Percentiles rank a stretch among this genome's conserved stretches.
Evolutionary conservation across 2,329 filamentous ascomycete genomes (phyloP).

Genomic region (Neonectria neomacrospora): DNA sequence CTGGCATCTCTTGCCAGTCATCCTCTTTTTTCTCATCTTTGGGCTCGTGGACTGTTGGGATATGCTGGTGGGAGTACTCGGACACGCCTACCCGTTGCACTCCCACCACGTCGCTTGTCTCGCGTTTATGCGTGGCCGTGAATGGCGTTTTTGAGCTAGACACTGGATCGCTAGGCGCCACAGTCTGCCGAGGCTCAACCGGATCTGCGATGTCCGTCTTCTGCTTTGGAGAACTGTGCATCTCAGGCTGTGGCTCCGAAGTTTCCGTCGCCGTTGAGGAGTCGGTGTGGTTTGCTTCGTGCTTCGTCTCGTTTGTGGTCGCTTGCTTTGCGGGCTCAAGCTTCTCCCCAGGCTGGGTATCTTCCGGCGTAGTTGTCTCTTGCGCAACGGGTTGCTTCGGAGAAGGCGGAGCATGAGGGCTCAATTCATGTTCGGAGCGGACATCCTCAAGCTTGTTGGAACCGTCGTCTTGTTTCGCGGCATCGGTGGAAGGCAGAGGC

Average conservation of each 20-base stretch:
- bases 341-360: slow-evolving; percentile 19
- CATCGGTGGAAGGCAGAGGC: slow-evolving; percentile 6
- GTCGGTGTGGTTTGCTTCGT: slow-evolving; percentile 15
- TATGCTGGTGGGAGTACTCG: slow-evolving; percentile 91
- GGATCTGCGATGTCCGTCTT: slow-evolving; percentile 22
- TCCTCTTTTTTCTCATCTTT: slow-evolving; percentile 67
- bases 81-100: slow-evolving; percentile 60
- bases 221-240: slow-evolving; percentile 12
- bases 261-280: slow-evolving; percentile 11
- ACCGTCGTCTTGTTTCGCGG: slow-evolving; percentile 47
- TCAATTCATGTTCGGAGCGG: not conserved
- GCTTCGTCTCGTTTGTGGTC: not conserved
- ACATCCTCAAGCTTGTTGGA: slow-evolving; percentile 42
- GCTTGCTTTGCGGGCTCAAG: slow-evolving; percentile 21
- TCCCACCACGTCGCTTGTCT: slow-evolving; percentile 53
- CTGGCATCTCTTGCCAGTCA: slow-evolving; percentile 95
- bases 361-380: slow-evolving; percentile 13
- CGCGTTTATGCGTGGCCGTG: slow-evolving; percentile 48
- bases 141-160: slow-evolving; percentile 22
- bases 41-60: slow-evolving; percentile 68
- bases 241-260: not conserved
- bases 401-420: not conserved
- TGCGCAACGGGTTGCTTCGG: slow-evolving; percentile 8
- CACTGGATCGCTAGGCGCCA: slow-evolving; percentile 31
- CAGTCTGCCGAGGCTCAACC: slow-evolving; percentile 20